Conservation (phyloP, 345 rosid species). For the Arabidopsis arenosa region DNA sequence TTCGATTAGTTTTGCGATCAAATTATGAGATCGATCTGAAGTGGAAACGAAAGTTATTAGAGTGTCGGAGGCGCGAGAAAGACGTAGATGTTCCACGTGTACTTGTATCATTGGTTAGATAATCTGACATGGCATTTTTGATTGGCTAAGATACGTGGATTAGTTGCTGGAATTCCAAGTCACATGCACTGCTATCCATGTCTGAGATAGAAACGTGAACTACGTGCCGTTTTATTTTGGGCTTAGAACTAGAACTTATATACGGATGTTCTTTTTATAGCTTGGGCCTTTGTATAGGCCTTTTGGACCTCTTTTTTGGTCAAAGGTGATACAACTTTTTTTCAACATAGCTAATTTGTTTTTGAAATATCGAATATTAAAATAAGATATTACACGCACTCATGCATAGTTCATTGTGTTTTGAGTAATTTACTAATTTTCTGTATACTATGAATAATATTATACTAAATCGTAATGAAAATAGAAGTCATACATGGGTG, state of each 20-base stretch:
- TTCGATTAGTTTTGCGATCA: slow-evolving; percentile 24
- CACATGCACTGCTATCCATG: slow-evolving; percentile 20
- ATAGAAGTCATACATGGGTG: background rate
- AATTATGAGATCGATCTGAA: slow-evolving; percentile 26
- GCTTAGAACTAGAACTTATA: too few species aligned
- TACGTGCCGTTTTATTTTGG: background rate
- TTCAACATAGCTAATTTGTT: too few species aligned
- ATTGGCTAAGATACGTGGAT: slow-evolving; percentile 54
- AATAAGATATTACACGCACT: background rate
- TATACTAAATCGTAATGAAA: background rate
- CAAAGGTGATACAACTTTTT: too few species aligned
- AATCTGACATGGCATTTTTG: slow-evolving; percentile 31
- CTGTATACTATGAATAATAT: background rate
- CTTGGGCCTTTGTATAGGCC: too few species aligned
- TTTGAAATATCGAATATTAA: too few species aligned
- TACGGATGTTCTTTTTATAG: too few species aligned
- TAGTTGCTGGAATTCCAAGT: slow-evolving; percentile 18
- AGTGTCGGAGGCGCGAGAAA: slow-evolving; percentile 49
- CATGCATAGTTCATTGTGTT: background rate
- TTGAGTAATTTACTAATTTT: background rate
- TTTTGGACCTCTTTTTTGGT: too few species aligned
- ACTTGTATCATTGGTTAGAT: slow-evolving; percentile 31
- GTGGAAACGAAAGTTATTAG: slow-evolving; percentile 30
- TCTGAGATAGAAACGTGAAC: background rate
- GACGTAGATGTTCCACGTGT: slow-evolving; percentile 60